phyloP scores from a whole-genome alignment of 176 grass and related monocot genomes.

The Aegilops sharonensis region DNA sequence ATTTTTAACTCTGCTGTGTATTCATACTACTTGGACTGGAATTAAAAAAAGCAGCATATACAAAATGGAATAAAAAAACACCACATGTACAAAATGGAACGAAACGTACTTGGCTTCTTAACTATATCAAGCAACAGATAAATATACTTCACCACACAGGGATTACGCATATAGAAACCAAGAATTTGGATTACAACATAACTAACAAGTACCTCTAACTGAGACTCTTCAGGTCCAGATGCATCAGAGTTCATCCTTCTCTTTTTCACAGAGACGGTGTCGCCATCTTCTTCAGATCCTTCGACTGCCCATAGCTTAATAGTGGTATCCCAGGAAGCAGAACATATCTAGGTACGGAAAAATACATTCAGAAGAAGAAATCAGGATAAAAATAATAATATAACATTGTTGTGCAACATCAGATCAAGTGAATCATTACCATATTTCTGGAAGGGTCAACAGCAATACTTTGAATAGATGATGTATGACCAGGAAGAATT shows the following conservation, averaged over 20 bases:
- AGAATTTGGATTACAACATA: conserved; percentile 17
- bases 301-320: conserved; percentile 86
- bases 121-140: neutral
- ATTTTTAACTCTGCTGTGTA: neutral
- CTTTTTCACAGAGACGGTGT: conserved; percentile 69
- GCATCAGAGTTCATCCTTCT: conserved; percentile 66
- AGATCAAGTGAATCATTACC: conserved; percentile 48
- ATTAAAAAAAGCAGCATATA: neutral
- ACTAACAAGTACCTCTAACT: conserved; percentile 64
- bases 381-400: neutral
- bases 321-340: conserved; percentile 89
- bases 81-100: no score
- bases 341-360: conserved; percentile 69
- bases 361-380: conserved; percentile 22
- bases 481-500: conserved; percentile 68
- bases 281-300: conserved; percentile 65
- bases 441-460: conserved; percentile 63
- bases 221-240: conserved; percentile 66
- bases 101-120: neutral
- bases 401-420: neutral
- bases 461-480: conserved; percentile 78
- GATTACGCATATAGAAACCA: neutral
- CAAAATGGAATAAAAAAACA: neutral
- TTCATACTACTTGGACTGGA: neutral
- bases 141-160: neutral